Evolutionary conservation across 768 basidiomycete genomes (phyloP).

Genomic region (Mrakia blollopis): DNA sequence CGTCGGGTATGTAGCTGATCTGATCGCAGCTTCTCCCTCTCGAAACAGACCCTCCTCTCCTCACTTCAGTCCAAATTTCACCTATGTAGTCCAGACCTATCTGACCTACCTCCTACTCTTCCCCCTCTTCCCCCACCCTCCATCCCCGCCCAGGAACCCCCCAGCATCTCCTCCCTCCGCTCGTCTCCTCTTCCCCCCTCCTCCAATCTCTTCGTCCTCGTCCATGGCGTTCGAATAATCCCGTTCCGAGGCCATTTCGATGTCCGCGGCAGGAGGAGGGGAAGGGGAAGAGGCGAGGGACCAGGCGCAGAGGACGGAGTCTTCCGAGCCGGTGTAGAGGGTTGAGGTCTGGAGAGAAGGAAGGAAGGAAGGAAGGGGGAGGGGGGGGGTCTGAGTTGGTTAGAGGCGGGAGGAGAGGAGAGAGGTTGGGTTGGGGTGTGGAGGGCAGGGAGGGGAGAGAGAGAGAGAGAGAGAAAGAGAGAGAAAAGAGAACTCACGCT

Average conservation of each 20-base stretch:
- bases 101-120: neutral
- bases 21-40: too few relatives aligned
- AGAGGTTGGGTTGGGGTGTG: too few relatives aligned
- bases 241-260: conserved; percentile 16
- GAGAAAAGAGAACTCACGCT: neutral
- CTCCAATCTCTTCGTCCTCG: conserved; percentile 28
- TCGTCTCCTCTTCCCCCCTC: conserved; percentile 13
- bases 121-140: conserved; percentile 16
- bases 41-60: too few relatives aligned
- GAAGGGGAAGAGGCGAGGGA: neutral
- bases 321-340: conserved; percentile 31
- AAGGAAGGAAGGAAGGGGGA: too few relatives aligned
- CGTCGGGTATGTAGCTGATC: too few relatives aligned
- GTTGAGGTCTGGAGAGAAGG: conserved; percentile 1
- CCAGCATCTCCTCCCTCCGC: neutral
- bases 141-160: neutral
- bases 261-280: neutral
- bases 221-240: conserved; percentile 19
- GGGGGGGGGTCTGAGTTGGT: too few relatives aligned
- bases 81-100: too few relatives aligned
- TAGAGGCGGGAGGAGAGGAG: neutral
- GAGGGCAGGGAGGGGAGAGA: neutral
- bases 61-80: too few relatives aligned
- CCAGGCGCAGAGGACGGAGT: conserved; percentile 31
- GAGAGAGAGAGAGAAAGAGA: neutral